Evolutionary conservation across 2,329 filamentous ascomycete species (phyloP).

Genomic region (Fusarium verrucosum): DNA sequence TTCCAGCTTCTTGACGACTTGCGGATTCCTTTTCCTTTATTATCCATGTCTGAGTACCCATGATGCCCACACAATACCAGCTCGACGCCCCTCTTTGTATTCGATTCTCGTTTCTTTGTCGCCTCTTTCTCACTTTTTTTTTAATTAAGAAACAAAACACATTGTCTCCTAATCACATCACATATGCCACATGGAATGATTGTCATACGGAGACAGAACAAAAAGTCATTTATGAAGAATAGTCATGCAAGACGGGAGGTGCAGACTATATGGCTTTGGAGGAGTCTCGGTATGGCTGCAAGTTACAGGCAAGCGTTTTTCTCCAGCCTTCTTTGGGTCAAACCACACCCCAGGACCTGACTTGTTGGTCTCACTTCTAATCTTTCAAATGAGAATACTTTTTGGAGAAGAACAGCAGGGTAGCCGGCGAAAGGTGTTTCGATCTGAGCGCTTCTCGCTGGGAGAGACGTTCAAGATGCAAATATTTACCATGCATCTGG

Average conservation of each 20-base stretch:
- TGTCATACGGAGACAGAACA: conserved; percentile 46
- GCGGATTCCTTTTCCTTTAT: conserved; percentile 49
- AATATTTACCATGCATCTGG: conserved; percentile 40
- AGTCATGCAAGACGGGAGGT: conserved; percentile 48
- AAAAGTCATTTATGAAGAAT: conserved; percentile 51
- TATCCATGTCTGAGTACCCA: conserved; percentile 66
- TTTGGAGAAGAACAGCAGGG: conserved; percentile 36
- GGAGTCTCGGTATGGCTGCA: conserved; percentile 33
- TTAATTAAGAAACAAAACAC: conserved; percentile 51
- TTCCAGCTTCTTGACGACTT: conserved; percentile 34
- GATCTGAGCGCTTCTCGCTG: conserved; percentile 22
- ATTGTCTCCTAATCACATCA: conserved; percentile 50
- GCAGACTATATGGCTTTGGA: conserved; percentile 46
- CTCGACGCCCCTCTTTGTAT: conserved; percentile 63
- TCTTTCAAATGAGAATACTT: conserved; percentile 26
- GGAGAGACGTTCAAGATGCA: conserved; percentile 32
- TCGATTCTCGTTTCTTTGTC: conserved; percentile 55
- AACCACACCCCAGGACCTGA: conserved; percentile 7
- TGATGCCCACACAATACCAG: conserved; percentile 69
- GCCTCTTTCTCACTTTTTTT: conserved; percentile 50
- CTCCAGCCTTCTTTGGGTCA: conserved; percentile 13
- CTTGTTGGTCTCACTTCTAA: conserved; percentile 22
- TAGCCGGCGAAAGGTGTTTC: conserved; percentile 33
- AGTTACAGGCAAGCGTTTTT: conserved; percentile 27
- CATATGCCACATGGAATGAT: conserved; percentile 48